These are phyloP conservation scores for Eutreptiella sp. DNA, from an alignment of 208 protist genomes.

Conservation along the genomic window DNA sequence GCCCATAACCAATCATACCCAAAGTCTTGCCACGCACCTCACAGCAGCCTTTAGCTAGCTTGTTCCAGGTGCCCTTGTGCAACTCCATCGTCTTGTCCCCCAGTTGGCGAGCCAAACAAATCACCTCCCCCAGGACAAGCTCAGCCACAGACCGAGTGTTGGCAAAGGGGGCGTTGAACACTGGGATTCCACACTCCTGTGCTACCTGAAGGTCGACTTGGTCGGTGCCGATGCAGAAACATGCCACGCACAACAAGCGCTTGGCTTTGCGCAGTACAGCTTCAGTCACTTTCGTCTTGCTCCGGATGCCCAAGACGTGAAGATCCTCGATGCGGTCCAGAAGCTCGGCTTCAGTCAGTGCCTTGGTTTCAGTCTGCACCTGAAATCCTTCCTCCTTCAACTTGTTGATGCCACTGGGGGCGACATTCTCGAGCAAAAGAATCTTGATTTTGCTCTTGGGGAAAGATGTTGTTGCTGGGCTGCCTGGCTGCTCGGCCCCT, in stretches of 20 bases:
- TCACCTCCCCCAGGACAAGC: slow-evolving; percentile 79
- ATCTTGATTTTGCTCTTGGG: slow-evolving; percentile 58
- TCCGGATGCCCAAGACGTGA: slow-evolving; percentile 79
- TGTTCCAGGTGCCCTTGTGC: slow-evolving; percentile 77
- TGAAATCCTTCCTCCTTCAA: slow-evolving; percentile 66
- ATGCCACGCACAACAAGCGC: slow-evolving; percentile 74
- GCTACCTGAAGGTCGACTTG: slow-evolving; percentile 77
- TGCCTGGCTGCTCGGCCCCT: too few species aligned
- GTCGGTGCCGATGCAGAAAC: slow-evolving; percentile 91
- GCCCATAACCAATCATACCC: slow-evolving; percentile 85
- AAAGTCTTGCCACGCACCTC: slow-evolving; percentile 76
- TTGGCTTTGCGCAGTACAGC: slow-evolving; percentile 62
- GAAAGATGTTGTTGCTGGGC: too few species aligned
- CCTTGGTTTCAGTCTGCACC: slow-evolving; percentile 56
- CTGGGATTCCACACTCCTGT: slow-evolving; percentile 62
- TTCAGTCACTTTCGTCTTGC: slow-evolving; percentile 72
- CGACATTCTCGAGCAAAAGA: slow-evolving; percentile 77
- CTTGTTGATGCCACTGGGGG: slow-evolving; percentile 55
- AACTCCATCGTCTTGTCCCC: slow-evolving; percentile 73
- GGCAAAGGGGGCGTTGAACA: slow-evolving; percentile 90
- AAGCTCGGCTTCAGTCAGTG: slow-evolving; percentile 57
- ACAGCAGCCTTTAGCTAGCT: slow-evolving; percentile 61
- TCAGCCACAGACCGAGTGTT: slow-evolving; percentile 88
- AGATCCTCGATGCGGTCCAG: slow-evolving; percentile 68
- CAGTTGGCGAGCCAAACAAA: slow-evolving; percentile 71